phyloP scores from a whole-genome alignment of 768 basidiomycete species.

The Tulasnella sp. region DNA sequence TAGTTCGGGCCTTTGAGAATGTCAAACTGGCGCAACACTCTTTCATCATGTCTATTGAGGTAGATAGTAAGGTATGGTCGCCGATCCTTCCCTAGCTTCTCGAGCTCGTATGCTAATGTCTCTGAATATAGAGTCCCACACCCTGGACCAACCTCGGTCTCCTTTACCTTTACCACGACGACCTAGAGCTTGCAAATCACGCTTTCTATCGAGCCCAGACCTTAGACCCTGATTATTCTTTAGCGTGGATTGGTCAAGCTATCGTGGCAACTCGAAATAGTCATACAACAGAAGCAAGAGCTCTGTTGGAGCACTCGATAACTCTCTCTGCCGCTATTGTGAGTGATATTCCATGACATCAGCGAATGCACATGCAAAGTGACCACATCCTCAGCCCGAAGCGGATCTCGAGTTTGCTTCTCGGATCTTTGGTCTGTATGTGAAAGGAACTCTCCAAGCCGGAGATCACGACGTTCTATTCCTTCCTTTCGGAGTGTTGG shows the following conservation, averaged over 20 bases:
- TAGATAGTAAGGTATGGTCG: slow-evolving; percentile 71
- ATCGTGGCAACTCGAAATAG: slow-evolving; percentile 51
- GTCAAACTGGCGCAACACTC: slow-evolving; percentile 80
- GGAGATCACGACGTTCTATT: slow-evolving; percentile 41
- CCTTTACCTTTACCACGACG: slow-evolving; percentile 68
- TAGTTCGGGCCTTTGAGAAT: slow-evolving; percentile 52
- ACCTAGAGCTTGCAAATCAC: slow-evolving; percentile 73
- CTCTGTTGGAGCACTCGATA: slow-evolving; percentile 64
- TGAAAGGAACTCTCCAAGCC: slow-evolving; percentile 9
- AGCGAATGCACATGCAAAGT: not conserved
- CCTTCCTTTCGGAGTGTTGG: slow-evolving; percentile 70
- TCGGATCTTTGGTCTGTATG: slow-evolving; percentile 38
- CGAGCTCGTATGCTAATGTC: not conserved
- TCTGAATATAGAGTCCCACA: slow-evolving; percentile 41
- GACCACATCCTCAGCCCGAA: slow-evolving; percentile 45
- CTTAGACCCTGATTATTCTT: slow-evolving; percentile 78
- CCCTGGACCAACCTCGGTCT: slow-evolving; percentile 86
- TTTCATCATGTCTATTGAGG: slow-evolving; percentile 78
- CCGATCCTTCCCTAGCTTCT: slow-evolving; percentile 1
- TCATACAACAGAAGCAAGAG: slow-evolving; percentile 47
- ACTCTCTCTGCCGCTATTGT: slow-evolving; percentile 48
- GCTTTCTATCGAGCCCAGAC: slow-evolving; percentile 81
- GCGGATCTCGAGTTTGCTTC: slow-evolving; percentile 69
- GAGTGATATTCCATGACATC: slow-evolving; percentile 20
- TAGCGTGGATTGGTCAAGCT: slow-evolving; percentile 87